A percentile compares a stretch with the other conserved stretches of the same genome.
Conservation (phyloP, 345 rosid genomes). For the Euphorbia peplus region DNA sequence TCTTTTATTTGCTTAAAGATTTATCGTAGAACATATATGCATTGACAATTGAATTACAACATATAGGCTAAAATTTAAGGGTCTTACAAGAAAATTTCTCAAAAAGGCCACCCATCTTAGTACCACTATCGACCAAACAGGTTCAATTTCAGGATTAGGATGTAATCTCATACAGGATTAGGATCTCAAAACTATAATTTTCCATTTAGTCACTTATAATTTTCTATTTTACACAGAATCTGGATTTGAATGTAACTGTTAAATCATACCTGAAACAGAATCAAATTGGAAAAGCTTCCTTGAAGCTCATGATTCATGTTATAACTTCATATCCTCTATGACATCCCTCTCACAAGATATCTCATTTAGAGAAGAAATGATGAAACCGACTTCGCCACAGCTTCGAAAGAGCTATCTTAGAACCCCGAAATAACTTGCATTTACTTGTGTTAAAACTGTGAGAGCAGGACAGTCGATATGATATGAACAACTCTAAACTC, state of each 20-base stretch:
- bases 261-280: conserved; percentile 1
- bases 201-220: not conserved
- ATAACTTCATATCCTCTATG: not conserved
- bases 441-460: not conserved
- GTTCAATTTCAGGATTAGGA: too few species aligned
- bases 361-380: not conserved
- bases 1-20: too few species aligned
- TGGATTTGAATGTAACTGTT: not conserved
- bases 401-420: not conserved
- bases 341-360: not conserved
- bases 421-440: too few species aligned
- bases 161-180: too few species aligned
- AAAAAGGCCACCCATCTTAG: too few species aligned
- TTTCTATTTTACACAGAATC: not conserved
- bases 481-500: not conserved
- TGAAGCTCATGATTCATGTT: not conserved
- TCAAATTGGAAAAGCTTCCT: not conserved
- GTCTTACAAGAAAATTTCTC: too few species aligned
- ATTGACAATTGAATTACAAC: too few species aligned
- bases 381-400: not conserved
- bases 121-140: too few species aligned
- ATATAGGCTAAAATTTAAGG: too few species aligned
- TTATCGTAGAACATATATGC: too few species aligned
- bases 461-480: not conserved
- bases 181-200: not conserved